A percentile compares a stretch with the other conserved stretches of the same genome.
phyloP scores from a whole-genome alignment of 2,329 filamentous ascomycete species.

The Nothomitra cinnamomea region DNA sequence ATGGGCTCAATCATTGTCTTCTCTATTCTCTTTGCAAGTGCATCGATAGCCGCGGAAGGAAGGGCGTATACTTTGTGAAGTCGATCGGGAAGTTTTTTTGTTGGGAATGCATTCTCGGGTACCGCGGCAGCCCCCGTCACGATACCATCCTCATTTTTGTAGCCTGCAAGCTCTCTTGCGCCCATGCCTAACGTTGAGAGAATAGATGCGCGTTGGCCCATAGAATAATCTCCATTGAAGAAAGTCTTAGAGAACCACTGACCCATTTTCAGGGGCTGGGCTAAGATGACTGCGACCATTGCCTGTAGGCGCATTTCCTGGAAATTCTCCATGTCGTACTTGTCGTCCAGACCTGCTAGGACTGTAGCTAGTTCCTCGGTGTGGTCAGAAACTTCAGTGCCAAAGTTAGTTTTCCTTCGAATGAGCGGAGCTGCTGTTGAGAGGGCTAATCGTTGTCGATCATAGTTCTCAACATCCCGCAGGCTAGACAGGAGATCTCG shows the following conservation, averaged over 20 bases:
- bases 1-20: slow-evolving; percentile 63
- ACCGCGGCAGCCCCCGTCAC: slow-evolving; percentile 19
- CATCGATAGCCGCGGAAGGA: slow-evolving; percentile 43
- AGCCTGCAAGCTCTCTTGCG: slow-evolving; percentile 70
- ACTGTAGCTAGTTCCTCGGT: slow-evolving; percentile 62
- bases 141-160: slow-evolving; percentile 38
- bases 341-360: slow-evolving; percentile 68
- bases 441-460: slow-evolving; percentile 66
- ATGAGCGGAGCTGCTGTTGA: slow-evolving; percentile 64
- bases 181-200: slow-evolving; percentile 69
- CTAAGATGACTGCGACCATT: slow-evolving; percentile 65
- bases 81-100: slow-evolving; percentile 56
- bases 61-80: slow-evolving; percentile 54
- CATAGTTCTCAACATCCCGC: slow-evolving; percentile 66
- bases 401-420: slow-evolving; percentile 73
- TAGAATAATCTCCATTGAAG: slow-evolving; percentile 82
- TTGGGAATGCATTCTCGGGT: slow-evolving; percentile 47
- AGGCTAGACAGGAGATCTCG: slow-evolving; percentile 67
- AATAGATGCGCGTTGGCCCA: slow-evolving; percentile 66
- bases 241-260: slow-evolving; percentile 73
- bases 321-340: slow-evolving; percentile 67
- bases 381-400: slow-evolving; percentile 74
- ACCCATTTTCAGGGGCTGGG: slow-evolving; percentile 60
- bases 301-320: slow-evolving; percentile 57
- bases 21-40: slow-evolving; percentile 49